Percentiles rank a stretch among this genome's conserved stretches.
phyloP scores from a whole-genome alignment of 768 basidiomycete species.

The Mycena kentingensis region DNA sequence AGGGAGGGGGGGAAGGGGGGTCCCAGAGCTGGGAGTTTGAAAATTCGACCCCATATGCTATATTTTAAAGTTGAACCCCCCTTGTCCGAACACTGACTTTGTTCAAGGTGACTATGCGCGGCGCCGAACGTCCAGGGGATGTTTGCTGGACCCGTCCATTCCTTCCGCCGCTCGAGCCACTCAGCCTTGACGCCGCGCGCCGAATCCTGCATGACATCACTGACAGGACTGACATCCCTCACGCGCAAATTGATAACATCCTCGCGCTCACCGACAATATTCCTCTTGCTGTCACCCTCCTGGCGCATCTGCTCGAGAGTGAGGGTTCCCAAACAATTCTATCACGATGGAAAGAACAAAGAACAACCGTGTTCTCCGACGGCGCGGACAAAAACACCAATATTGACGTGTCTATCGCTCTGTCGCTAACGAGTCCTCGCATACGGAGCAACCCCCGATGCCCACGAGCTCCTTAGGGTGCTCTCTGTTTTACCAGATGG shows the following conservation, averaged over 20 bases:
- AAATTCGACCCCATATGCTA: too few species aligned
- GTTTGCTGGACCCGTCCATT: not conserved
- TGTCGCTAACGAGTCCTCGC: conserved; percentile 1
- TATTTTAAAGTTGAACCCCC: too few species aligned
- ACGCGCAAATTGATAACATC: not conserved
- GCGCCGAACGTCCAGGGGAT: not conserved
- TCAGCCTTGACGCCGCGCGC: not conserved
- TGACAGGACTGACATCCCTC: not conserved
- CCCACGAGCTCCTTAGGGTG: not conserved
- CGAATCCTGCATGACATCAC: not conserved
- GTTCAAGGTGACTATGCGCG: not conserved
- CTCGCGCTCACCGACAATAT: not conserved
- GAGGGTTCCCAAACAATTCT: not conserved
- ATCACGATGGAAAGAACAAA: not conserved
- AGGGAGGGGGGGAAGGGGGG: too few species aligned
- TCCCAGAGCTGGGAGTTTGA: too few species aligned
- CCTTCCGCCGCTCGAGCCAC: not conserved
- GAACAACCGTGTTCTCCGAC: not conserved
- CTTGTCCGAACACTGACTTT: too few species aligned
- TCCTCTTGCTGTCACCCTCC: not conserved
- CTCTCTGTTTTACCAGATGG: conserved; percentile 9
- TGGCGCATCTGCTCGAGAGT: not conserved
- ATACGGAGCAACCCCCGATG: not conserved
- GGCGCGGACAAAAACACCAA: not conserved
- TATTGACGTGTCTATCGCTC: not conserved